Base-by-base conservation (phyloP, 371 early-diverging fungal genomes). In the Rhizopus sp. region DNA sequence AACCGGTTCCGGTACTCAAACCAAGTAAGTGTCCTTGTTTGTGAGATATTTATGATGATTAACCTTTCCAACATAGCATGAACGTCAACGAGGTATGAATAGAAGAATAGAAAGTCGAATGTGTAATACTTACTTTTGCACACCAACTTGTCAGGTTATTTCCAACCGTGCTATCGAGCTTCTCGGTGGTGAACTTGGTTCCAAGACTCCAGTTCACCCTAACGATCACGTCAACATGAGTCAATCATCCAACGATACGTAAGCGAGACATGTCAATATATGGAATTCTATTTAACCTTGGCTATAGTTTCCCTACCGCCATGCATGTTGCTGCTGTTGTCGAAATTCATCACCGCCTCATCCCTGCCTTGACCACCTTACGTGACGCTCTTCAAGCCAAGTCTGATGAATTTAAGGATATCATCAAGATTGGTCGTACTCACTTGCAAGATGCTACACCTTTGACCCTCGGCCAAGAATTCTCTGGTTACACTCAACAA, bases 181-280 rank as follows among this genome's bases (percentile, higher is more conserved):
- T 40, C 75, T 93, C 16, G 92, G 93, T 51, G 94, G 91, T 46
- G 84, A 85, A 59, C 72, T 86, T n/a, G 94, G 94, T 40, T 78
- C 77, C 74, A 90, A 93, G 82, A 78, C 71, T 29, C 90, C 91
- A 3, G 92, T 93, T 23, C 94, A 94, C 65, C 94, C 94, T 47
- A 94, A 94, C 72, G 94, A 94, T 69, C 93, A 93, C 48, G 92
- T 93, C 66, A 94, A 94, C 78, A 92, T 87, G 81, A 83, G 86
- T 67, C 94, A 93, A 72, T 92, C 93, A 34, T 91, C 92, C 52
- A 94, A 94, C 65, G 94, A 94, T 71, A 88, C 93, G 75, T 78
- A 73, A 62, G 70, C 49, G n/a, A 12, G 29, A 6, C 2, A 46
- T 29, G 7, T 23, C 23, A 2, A 23, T 3, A 29, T 8, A 29